These are phyloP conservation scores for Plasmodium ovale DNA, from an alignment of 169 alveolate species.

Conservation along the genomic window DNA sequence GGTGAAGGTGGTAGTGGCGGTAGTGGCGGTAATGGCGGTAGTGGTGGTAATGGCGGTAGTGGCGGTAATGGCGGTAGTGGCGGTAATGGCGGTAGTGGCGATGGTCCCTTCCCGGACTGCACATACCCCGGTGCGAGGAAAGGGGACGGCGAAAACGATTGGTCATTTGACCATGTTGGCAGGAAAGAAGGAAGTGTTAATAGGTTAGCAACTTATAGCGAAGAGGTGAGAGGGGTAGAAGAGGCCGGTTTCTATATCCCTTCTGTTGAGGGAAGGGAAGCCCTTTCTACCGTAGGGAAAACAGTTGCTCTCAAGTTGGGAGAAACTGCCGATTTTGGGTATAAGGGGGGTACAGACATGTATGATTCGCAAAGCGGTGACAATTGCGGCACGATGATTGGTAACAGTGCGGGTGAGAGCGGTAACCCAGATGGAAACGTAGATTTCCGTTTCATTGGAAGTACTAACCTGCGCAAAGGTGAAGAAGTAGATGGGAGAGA, in stretches of 20 bases:
- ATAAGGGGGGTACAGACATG: slow-evolving; percentile 11
- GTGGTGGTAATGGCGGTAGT: no score
- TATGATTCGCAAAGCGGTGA: slow-evolving; percentile 23
- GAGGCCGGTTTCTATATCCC: background rate
- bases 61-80: no score
- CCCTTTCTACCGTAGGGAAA: background rate
- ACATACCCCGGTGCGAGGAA: no score
- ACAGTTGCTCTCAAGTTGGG: slow-evolving; percentile 14
- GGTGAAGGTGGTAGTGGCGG: no score
- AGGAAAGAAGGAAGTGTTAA: no score
- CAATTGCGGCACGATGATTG: background rate
- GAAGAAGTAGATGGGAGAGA: background rate
- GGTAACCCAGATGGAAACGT: background rate
- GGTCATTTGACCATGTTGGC: no score
- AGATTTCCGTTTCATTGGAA: no score
- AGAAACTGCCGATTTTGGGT: slow-evolving; percentile 76
- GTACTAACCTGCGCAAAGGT: background rate
- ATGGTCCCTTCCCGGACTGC: no score
- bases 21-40: no score
- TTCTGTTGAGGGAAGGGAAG: background rate
- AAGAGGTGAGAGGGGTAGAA: background rate
- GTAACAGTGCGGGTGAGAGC: background rate
- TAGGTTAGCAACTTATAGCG: no score
- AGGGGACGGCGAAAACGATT: no score
- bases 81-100: no score